Evolutionary conservation across 768 basidiomycete species (phyloP).

Genomic region (Austroboletus eburneus): DNA sequence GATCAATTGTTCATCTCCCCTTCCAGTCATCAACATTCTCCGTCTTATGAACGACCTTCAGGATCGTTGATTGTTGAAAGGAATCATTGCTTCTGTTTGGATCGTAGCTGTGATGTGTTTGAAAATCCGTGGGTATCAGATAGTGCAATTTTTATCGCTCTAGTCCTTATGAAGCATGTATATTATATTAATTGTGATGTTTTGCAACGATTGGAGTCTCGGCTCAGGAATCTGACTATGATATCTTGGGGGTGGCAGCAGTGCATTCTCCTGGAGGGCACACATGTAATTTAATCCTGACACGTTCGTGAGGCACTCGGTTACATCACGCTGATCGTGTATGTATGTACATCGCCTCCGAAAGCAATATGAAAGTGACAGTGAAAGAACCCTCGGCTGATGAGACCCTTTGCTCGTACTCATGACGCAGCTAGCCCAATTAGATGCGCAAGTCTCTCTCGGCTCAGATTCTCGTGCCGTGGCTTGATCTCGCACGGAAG

Average conservation of each 20-base stretch:
- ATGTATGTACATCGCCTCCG: no score
- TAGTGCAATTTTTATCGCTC: conserved; percentile 4
- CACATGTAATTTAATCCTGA: no score
- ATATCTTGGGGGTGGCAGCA: not conserved
- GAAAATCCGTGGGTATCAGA: not conserved
- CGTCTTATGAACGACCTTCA: conserved; percentile 65
- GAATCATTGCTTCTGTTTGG: no score
- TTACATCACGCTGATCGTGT: no score
- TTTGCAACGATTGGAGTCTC: conserved; percentile 7
- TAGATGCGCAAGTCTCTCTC: no score
- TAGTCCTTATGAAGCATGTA: conserved; percentile 17
- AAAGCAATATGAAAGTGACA: not conserved
- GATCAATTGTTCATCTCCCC: not conserved
- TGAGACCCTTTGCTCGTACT: conserved; percentile 6
- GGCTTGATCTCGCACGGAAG: no score
- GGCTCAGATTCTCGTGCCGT: no score
- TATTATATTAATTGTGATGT: conserved; percentile 14
- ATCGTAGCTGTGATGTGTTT: no score
- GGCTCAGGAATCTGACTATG: not conserved
- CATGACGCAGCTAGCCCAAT: no score
- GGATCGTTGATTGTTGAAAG: conserved; percentile 37
- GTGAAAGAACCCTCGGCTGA: not conserved
- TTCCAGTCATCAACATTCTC: conserved; percentile 75
- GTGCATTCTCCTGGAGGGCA: no score
- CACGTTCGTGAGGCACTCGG: no score